Base-by-base conservation (phyloP, 345 rosid species). In the Trapa incisa region DNA sequence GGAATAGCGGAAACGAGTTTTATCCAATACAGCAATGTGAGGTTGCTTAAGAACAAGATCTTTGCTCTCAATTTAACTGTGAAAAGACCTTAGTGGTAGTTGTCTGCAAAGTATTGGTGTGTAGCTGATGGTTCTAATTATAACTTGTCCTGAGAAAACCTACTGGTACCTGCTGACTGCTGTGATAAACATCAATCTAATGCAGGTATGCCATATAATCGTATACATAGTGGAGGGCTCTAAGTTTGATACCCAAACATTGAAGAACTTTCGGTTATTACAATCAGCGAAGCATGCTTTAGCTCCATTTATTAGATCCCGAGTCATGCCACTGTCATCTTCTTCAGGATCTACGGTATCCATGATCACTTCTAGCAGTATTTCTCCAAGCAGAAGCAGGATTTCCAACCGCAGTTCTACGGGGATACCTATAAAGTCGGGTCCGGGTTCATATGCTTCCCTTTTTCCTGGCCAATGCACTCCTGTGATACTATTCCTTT, bases 141-240 rank as follows among this genome's bases (percentile, higher is more conserved):
- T 13, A 45, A 45, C 48, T 13, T 45, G 48, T 45, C 0, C 9
- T 54, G 1, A n/a, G 7, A 54, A 22, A 6, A 54, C 60, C 33
- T 7, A 54, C 60, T 54, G 11, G 60, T 38, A 47, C 22, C 6
- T 39, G n/a, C 70, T 75, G 48, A 76, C 72, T 53, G 42, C 16
- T n/a, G 10, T 58, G 63, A 58, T 54, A 35, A 39, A 53, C 35
- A 36, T 6, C 79, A 75, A 78, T 2, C 75, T 69, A 73, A 71
- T 86, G 90, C 95, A 90, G 97, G 97, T 88, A 22, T 90, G 95
- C 78, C 97, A 90, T 83, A 76, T 86, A 64, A 72, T 90, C 58
- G 68, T 90, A 64, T 82, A 82, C 72, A 76, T 87, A 48, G 85
- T 76, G 70, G 92, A 87, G 69, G 90, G 92, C 42, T 83, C 92